Base-by-base conservation (phyloP, 768 basidiomycete species). In the Gautieria morchelliformis region DNA sequence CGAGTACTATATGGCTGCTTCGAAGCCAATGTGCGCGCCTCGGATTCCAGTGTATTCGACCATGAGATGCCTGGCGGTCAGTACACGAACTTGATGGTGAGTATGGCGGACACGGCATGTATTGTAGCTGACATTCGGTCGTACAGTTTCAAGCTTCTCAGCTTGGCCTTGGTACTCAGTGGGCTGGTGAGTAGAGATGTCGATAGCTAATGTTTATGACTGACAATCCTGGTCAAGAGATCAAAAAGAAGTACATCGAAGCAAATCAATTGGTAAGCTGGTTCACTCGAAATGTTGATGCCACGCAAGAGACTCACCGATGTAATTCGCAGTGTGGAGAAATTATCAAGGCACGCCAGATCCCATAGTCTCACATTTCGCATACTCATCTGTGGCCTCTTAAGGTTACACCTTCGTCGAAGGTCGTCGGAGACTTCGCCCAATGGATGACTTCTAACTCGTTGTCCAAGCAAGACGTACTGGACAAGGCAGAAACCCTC, bases 51-150 rank as follows among this genome's bases (percentile, higher is more conserved):
- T 72, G 94, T 98, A 53, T 99, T 97, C 70, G 93, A 93, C 67
- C 95, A 97, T 72, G 94, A 96, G 74, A 98, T 99, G 96, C 95
- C 95, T 54, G 96, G 94, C 68, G 95, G 94, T 46, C 92, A 93
- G 69, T 93, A 92, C 70, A 93, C 91, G 33, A 93, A 93, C 70
- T 74, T 93, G 63, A 93, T 93, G 90, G 90, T 92, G 68, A 51
- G 79, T 63, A n/a, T 45, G 30, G 37, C 59, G 55, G 40, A 58
- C 48, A 39, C 50, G 60, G 59, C 59, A 62, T 65, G 61, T 57
- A 56, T 52, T 48, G 40, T 60, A 51, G 53, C 54, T 59, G 58
- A 45, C 35, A 61, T 65, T 59, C 56, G 62, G 20, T 11, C 17
- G 37, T 33, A 15, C 66, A 94, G 89, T 99, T 98, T 89, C 96